A percentile compares a stretch with the other conserved stretches of the same genome.
These are phyloP conservation scores for Colletotrichum euphorbiae DNA, from an alignment of 2,329 filamentous ascomycete species.

Conservation along the genomic window DNA sequence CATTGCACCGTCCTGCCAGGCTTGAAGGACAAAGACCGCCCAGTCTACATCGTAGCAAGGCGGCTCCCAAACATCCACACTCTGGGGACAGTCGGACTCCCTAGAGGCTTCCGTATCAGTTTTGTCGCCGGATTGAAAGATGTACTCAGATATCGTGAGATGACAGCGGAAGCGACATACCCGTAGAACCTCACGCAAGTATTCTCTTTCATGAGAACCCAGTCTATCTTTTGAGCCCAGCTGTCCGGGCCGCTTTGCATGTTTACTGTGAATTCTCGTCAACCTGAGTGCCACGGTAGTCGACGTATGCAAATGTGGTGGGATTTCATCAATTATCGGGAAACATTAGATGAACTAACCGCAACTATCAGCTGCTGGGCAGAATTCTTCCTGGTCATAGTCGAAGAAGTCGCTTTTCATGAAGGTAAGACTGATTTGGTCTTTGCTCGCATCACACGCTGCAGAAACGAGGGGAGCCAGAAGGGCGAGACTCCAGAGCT, in stretches of 20 bases:
- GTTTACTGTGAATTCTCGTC: not conserved
- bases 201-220: conserved; percentile 4
- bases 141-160: not conserved
- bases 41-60: not conserved
- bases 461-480: not conserved
- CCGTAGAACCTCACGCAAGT: not conserved
- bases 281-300: not conserved
- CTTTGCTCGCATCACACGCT: not conserved
- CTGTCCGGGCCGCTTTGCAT: conserved; percentile 5
- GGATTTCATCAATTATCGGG: no score
- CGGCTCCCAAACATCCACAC: conserved; percentile 2
- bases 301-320: no score
- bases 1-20: conserved; percentile 8
- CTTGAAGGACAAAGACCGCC: not conserved
- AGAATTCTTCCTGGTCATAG: conserved; percentile 11
- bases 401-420: conserved; percentile 2
- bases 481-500: not conserved
- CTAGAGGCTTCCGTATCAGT: not conserved
- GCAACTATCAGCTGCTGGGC: conserved; percentile 9
- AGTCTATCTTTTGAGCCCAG: conserved; percentile 12
- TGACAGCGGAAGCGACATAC: not conserved
- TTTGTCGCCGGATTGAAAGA: no score
- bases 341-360: not conserved
- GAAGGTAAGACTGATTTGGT: conserved; percentile 13
- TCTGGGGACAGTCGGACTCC: not conserved